Base-by-base conservation (phyloP, 2,329 filamentous ascomycete species). In the Colletotrichum sublineola region DNA sequence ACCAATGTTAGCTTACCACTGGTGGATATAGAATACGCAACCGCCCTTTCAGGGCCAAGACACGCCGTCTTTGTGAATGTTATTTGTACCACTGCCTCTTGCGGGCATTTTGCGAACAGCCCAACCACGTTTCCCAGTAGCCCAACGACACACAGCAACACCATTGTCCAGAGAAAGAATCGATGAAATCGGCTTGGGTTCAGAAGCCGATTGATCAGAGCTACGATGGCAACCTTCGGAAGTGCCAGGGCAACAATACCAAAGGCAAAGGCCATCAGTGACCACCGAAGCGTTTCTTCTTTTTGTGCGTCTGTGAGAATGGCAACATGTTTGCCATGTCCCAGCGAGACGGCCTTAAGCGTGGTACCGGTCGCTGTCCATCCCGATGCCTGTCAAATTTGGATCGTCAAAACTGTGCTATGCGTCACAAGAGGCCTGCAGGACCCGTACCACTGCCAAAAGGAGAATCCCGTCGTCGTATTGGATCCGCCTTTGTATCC, bases 81-180 rank as follows among this genome's bases (percentile, higher is more conserved):
- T 56, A 81, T 75, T 84, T 86, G 86, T 24, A 82, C 77, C 0
- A 82, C 80, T 29, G 68, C 44, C 1, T 73, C 67, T 0, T 84
- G 85, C 2, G 76, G 77, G 74, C 86, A 87, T 73, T 83, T 82
- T 1, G 80, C 82, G 36, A 84, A 83, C 1, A 85, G 71, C 6
- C 86, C 78, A 5, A 84, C 68, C 20, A 86, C 79, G 44, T 80
- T 83, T 7, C 78, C 78, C 0, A 81, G 64, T 7, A 83, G 74
- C 1, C 79, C 77, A 9, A 79, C 33, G 14, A 79, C 74, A 29
- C 79, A 81, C 4, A 78, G 42, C 2, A 75, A 74, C 1, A 78
- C 79, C 9, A 86, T 63, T 0, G 50, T 29, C 83, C 83, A 85
- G 15, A 85, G 77, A 52, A 84, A 77, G 1, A 77, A 73, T 14